Percentiles rank a stretch among this genome's conserved stretches.
Evolutionary conservation across 768 basidiomycete species (phyloP).

Genomic region (Neoboletus magnificus): DNA sequence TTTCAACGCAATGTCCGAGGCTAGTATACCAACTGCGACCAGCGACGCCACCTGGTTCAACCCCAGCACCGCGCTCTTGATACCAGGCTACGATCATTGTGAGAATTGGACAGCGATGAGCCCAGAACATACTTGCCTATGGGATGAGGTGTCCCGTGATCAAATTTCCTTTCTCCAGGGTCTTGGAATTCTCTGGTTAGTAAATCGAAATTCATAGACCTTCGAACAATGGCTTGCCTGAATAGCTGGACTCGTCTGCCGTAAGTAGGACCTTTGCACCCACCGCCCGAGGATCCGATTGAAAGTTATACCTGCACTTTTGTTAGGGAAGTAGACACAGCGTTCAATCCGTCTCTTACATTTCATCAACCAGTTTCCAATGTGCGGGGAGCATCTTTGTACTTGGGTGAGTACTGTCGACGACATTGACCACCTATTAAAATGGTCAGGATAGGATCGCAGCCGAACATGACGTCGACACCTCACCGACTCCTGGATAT

Average conservation of each 20-base stretch:
- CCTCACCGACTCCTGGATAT: conserved; percentile 60
- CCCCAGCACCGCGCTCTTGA: conserved; percentile 71
- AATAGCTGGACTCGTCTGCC: conserved; percentile 64
- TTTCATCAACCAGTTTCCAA: conserved; percentile 59
- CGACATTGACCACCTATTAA: conserved; percentile 53
- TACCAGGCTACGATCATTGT: conserved; percentile 65
- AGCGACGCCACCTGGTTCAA: conserved; percentile 43
- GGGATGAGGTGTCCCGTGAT: conserved; percentile 76
- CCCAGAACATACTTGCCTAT: conserved; percentile 45
- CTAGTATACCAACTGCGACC: conserved; percentile 85
- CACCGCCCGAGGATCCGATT: conserved; percentile 61
- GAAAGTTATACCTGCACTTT: conserved; percentile 60
- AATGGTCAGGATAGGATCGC: not conserved
- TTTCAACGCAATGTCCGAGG: conserved; percentile 75
- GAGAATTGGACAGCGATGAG: not conserved
- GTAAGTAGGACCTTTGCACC: conserved; percentile 62
- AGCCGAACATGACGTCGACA: not conserved
- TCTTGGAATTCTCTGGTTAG: conserved; percentile 15
- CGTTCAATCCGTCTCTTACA: conserved; percentile 37
- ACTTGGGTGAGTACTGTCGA: conserved; percentile 59
- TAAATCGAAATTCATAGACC: not conserved
- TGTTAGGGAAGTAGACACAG: conserved; percentile 7
- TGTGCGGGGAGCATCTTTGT: conserved; percentile 48
- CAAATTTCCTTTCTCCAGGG: conserved; percentile 39
- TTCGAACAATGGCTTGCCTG: conserved; percentile 39